Base-by-base conservation (phyloP, 1,139 yeast genomes). In the Kodamaea arcana region DNA sequence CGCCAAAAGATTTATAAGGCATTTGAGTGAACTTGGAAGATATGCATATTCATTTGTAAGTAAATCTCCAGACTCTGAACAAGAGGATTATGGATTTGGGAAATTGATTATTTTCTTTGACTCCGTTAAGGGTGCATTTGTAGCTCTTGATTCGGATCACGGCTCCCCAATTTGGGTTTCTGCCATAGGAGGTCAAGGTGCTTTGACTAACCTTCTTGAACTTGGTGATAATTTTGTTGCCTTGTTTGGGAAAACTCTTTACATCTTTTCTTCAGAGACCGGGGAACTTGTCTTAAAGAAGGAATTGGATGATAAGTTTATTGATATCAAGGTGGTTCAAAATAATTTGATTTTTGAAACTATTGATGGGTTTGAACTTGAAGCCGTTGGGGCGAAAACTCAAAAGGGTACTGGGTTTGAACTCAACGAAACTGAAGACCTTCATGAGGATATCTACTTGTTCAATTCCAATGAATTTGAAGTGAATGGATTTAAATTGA, bases 21-120 rank as follows among this genome's bases (percentile, higher is more conserved):
- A 69, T 39, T 54, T 65, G 44, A 38, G 50, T 10, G 69, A 63
- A 32, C 46, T 69, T 16, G 72, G 72, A 1, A 51, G 42, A 32
- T 60, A 48, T 30, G 37, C 52, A 4, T 43, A 52, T 1, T 44
- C 56, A 4, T 26, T 26, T 13, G 22, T 33, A 16, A 21, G 27
- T 20, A 18, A 5, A 30, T 18, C 15, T 15, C 23, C 29, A 16
- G 25, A 15, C 16, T 30, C 24, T 24, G 21, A 24, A 13, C 23
- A 23, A 14, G 48, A 49, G 5, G 58, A 55, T 29, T 61, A 54
- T 41, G 70, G 67, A 1, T 56, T 68, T 31, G 60, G 52, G 18
- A 69, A 68, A 39, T 43, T 62, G 17, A 42, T 69, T 23, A 52
- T 69, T 0, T 60, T 53, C 36, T 49, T 43, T 24, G 66, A 65